Evolutionary conservation across 1,284 basidiomycete genomes (phyloP), one percentile per base, ranked within the genome.

Genomic region (Rhodotorula sp.): DNA sequence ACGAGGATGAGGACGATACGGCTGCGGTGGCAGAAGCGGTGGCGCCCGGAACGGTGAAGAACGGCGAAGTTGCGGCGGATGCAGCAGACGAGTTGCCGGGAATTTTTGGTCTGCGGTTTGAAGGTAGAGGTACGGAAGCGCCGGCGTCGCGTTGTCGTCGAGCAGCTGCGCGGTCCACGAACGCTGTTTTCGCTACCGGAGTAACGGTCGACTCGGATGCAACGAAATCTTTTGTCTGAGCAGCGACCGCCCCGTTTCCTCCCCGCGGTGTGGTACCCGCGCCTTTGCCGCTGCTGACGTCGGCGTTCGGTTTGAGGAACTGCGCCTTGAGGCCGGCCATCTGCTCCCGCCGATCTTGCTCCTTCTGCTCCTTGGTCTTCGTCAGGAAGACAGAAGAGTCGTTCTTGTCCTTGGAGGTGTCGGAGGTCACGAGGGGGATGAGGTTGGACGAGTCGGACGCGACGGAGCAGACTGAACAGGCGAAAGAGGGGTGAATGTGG

Each of bases 401-500:
- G 10, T 21, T 26, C 2, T n/a, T 7, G 31, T 49, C 56, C 14
- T 21, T 26, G 2, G 26, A n/a, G 19, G 47, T 7, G 0, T 60
- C 21, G 7, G 67, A 2, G 8, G 47, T 3, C 48, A 63, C 23
- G 62, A 75, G 69, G 15, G 74, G 64, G 43, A 75, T 75, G 34
- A 75, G 57, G 67, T 75, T 75, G 6, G 74, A 73, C 26, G 54
- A 61, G 59, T 75, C 74, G 26, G 74, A 62, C 0, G 71, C 38
- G 69, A 73, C 64, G 28, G 74, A 65, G 62, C 74, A 75, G 16
- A 48, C 15, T 1, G 64, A 64, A 60, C 74, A 75, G 26, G 71
- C 71, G 67, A 75, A 70, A 4, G 74, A 69, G 18, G 67, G 18
- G 65, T 75, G 74, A 45, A 73, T 60, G 69, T 75, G 74, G 4